Evolutionary conservation across 2,329 filamentous ascomycete genomes (phyloP).

Genomic region (Penicillium sp.): DNA sequence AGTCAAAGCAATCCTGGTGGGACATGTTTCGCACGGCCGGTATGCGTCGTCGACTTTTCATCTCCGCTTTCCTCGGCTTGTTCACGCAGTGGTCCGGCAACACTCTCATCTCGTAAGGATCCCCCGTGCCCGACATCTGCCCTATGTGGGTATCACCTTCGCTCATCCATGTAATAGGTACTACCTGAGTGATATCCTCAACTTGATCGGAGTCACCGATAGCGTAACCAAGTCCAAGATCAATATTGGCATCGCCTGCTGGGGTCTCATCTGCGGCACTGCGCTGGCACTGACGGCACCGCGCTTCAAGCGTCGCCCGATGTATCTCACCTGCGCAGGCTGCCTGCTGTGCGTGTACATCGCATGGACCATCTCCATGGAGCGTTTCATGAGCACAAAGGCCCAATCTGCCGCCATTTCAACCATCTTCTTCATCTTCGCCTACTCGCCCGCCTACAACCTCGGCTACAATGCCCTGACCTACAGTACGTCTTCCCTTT

Average conservation of each 20-base stretch:
- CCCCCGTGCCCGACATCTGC: background rate
- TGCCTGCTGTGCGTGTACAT: slow-evolving; percentile 58
- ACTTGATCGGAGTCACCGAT: slow-evolving; percentile 43
- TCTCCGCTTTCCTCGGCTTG: slow-evolving; percentile 33
- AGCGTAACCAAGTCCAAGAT: slow-evolving; percentile 36
- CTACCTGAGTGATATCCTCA: slow-evolving; percentile 32
- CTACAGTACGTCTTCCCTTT: slow-evolving; percentile 22
- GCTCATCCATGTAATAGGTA: slow-evolving; percentile 30
- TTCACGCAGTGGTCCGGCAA: slow-evolving; percentile 50
- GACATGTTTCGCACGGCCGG: slow-evolving; percentile 33
- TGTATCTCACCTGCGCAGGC: slow-evolving; percentile 53
- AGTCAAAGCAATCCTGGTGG: slow-evolving; percentile 28
- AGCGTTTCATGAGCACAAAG: slow-evolving; percentile 35
- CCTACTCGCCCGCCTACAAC: slow-evolving; percentile 63
- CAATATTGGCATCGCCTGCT: slow-evolving; percentile 39
- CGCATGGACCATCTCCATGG: slow-evolving; percentile 56
- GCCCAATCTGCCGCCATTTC: slow-evolving; percentile 43
- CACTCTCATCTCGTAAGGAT: slow-evolving; percentile 26
- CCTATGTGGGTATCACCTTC: background rate
- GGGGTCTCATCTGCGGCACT: slow-evolving; percentile 44
- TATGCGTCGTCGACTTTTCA: slow-evolving; percentile 36
- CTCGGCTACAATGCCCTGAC: slow-evolving; percentile 68
- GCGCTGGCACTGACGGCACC: slow-evolving; percentile 43
- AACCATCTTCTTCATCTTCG: slow-evolving; percentile 61
- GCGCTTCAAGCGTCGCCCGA: slow-evolving; percentile 48